Base-by-base conservation (phyloP, 306 rosid species). In the Chamaecrista fasciculata region DNA sequence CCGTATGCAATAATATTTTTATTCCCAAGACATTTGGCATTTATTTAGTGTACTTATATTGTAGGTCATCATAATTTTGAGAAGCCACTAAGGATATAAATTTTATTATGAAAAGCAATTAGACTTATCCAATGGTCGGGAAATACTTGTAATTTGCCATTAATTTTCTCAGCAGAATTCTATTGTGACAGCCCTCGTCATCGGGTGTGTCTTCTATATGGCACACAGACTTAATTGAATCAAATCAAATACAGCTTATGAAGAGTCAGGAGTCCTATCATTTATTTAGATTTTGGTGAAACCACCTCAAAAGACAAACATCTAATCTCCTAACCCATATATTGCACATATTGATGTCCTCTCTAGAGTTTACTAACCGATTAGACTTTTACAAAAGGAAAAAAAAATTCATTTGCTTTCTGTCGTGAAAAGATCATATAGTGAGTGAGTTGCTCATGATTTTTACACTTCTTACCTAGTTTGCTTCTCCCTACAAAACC, bases 11-110 rank as follows among this genome's bases (percentile, higher is more conserved):
- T 40, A 2, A 8, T 11, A 46, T 51, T 21, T 60, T 4, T 29
- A 14, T 62, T 68, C 59, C 29, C 70, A 43, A 76, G 51, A 76
- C 44, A 70, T 16, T 59, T 44, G 36, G 44, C 61, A 76, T 40
- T 62, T 44, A 62, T 53, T 64, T 11, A 46, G 10, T 33, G 16
- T 52, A 26, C 12, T 70, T 55, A 20, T 69, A 37, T 14, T 23
- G 8, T 26, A 58, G 20, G 59, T 19, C 21, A 39, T 47, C 31
- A 52, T 26, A 51, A 61, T 61, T 61, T 47, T 40, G 21, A 39
- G 70, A 55, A 76, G 42, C 18, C 37, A 1, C 70, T 14, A 28
- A 68, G 56, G 21, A 60, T 16, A 40, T 29, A 61, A 62, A 40
- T 60, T 34, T 69, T 29, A 42, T 23, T 42, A 61, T 10, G 15